Evolutionary conservation across 1,284 basidiomycete genomes (phyloP).

Genomic region (Mixia osmundae): DNA sequence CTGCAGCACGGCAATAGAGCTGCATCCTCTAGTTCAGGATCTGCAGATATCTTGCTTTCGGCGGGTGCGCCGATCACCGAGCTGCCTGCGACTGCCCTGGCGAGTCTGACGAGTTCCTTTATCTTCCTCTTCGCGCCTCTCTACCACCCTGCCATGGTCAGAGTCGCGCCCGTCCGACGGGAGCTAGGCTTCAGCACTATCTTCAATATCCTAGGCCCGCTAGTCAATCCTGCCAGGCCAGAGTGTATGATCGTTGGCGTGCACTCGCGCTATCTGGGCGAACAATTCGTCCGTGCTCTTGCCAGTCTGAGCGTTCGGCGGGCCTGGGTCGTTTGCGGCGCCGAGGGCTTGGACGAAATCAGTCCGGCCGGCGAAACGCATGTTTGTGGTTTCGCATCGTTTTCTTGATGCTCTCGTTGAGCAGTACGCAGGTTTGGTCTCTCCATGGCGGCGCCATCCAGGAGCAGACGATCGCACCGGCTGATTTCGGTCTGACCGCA

Average conservation of each 20-base stretch:
- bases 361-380: slow-evolving; percentile 74
- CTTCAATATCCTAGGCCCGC: slow-evolving; percentile 86
- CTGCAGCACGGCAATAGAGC: slow-evolving; percentile 71
- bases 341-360: slow-evolving; percentile 82
- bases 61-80: slow-evolving; percentile 53
- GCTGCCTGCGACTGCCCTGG: slow-evolving; percentile 33
- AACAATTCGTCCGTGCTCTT: slow-evolving; percentile 57
- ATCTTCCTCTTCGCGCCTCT: slow-evolving; percentile 82
- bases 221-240: slow-evolving; percentile 77
- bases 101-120: slow-evolving; percentile 39
- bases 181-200: slow-evolving; percentile 83
- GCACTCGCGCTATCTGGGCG: slow-evolving; percentile 58
- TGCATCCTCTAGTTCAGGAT: slow-evolving; percentile 81
- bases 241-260: slow-evolving; percentile 75
- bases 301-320: slow-evolving; percentile 36
- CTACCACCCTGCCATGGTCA: slow-evolving; percentile 69
- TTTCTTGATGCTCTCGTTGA: neutral
- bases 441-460: slow-evolving; percentile 25
- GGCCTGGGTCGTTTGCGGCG: slow-evolving; percentile 81
- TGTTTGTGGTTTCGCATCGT: slow-evolving; percentile 29
- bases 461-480: slow-evolving; percentile 24
- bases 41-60: slow-evolving; percentile 72
- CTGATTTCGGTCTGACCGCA: slow-evolving; percentile 42
- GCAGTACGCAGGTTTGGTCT: slow-evolving; percentile 26
- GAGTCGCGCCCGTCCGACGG: slow-evolving; percentile 63